These are phyloP conservation scores for Collybia sordida DNA, from an alignment of 768 basidiomycete species.

Conservation along the genomic window DNA sequence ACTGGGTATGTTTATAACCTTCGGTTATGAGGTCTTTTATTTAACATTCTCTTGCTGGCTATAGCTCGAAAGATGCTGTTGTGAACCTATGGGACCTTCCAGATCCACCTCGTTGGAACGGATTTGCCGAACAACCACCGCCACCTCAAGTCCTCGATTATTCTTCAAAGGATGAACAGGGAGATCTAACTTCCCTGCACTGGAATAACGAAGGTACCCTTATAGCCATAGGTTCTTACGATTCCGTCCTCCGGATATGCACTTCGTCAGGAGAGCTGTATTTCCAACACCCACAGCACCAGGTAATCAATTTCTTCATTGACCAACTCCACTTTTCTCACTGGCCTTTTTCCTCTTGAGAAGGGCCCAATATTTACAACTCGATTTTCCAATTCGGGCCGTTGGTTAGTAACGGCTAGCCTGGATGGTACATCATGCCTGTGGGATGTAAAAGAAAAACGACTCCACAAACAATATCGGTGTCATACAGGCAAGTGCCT, in stretches of 20 bases:
- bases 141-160: conserved; percentile 49
- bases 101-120: conserved; percentile 29
- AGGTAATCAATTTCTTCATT: conserved; percentile 42
- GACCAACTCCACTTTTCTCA: conserved; percentile 12
- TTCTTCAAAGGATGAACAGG: conserved; percentile 42
- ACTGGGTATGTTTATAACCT: conserved; percentile 58
- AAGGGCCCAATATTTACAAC: conserved; percentile 83
- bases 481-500: conserved; percentile 57
- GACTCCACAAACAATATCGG: conserved; percentile 60
- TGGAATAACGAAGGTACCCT: conserved; percentile 77
- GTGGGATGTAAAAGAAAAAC: conserved; percentile 71
- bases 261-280: conserved; percentile 61
- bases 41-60: not conserved
- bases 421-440: conserved; percentile 76
- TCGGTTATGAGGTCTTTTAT: conserved; percentile 8
- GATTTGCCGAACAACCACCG: conserved; percentile 28
- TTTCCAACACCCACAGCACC: conserved; percentile 61
- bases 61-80: conserved; percentile 73
- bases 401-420: conserved; percentile 75
- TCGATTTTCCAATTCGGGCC: conserved; percentile 72
- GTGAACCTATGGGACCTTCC: conserved; percentile 75
- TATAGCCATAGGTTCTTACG: conserved; percentile 78
- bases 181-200: conserved; percentile 74
- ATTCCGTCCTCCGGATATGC: conserved; percentile 68
- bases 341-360: conserved; percentile 30